These are phyloP conservation scores for Nicotiana paniculata DNA, from an alignment of 257 asterid genomes.

Conservation along the genomic window DNA sequence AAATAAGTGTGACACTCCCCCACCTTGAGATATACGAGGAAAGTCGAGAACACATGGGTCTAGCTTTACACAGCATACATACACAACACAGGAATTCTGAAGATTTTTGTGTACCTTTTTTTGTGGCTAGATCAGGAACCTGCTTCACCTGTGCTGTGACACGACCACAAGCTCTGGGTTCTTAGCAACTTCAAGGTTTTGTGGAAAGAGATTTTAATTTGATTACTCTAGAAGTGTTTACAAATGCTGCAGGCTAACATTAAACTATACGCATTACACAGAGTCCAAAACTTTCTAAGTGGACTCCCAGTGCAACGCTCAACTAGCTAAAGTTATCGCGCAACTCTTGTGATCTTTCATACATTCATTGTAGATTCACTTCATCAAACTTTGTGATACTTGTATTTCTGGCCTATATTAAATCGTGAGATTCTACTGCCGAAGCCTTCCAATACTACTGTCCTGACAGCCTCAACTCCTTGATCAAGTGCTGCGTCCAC, in stretches of 20 bases:
- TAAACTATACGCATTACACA: neutral
- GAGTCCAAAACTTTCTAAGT: neutral
- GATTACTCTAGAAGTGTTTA: neutral
- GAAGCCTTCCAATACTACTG: constrained; percentile 65
- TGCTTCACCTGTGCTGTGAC: no score
- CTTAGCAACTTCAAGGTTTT: no score
- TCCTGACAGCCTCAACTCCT: constrained; percentile 71
- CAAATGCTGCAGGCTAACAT: neutral
- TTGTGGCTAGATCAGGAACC: no score
- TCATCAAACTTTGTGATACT: constrained; percentile 61
- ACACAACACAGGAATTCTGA: no score
- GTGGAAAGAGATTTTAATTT: no score
- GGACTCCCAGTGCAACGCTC: neutral
- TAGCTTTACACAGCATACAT: no score
- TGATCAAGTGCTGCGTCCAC: constrained; percentile 81
- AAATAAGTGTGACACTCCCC: no score
- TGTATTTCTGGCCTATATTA: constrained; percentile 91
- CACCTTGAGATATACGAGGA: no score
- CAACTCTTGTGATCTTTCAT: neutral
- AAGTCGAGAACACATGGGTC: no score
- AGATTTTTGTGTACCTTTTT: no score
- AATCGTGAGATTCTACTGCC: constrained; percentile 65
- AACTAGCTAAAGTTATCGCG: neutral
- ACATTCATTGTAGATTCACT: neutral
- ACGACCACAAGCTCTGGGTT: no score